These are phyloP conservation scores for Caloboletus firmus DNA, from an alignment of 1,284 basidiomycete genomes.

Conservation along the genomic window DNA sequence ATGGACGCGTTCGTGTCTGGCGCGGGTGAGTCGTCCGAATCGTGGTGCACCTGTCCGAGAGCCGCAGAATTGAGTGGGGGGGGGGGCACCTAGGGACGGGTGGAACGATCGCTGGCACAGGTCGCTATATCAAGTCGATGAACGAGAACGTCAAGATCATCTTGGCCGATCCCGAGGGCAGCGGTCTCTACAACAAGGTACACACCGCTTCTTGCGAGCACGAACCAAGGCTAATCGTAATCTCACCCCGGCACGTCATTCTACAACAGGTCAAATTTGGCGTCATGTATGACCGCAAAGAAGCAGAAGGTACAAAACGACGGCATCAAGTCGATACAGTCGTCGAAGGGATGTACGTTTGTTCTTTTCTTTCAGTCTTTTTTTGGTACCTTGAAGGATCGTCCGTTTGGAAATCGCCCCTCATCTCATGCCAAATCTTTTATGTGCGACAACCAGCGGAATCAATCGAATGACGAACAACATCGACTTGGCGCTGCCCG, in stretches of 20 bases:
- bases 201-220: neutral
- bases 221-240: neutral
- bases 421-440: neutral
- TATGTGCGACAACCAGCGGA: conserved; percentile 58
- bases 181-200: conserved; percentile 93
- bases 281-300: conserved; percentile 91
- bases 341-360: conserved; percentile 78
- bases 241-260: neutral
- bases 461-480: conserved; percentile 88
- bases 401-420: neutral
- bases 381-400: neutral
- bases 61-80: neutral
- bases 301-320: conserved; percentile 93
- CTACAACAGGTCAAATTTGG: conserved; percentile 73
- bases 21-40: conserved; percentile 58
- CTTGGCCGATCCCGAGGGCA: conserved; percentile 91
- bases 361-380: too few relatives aligned
- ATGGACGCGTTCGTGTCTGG: conserved; percentile 92
- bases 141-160: conserved; percentile 67
- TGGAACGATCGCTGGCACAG: conserved; percentile 89
- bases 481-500: conserved; percentile 75
- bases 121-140: conserved; percentile 75
- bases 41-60: neutral
- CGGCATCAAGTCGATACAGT: conserved; percentile 93
- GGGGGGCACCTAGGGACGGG: conserved; percentile 71